phyloP scores from a whole-genome alignment of 2,329 filamentous ascomycete species.

The Orbilia oligospora region DNA sequence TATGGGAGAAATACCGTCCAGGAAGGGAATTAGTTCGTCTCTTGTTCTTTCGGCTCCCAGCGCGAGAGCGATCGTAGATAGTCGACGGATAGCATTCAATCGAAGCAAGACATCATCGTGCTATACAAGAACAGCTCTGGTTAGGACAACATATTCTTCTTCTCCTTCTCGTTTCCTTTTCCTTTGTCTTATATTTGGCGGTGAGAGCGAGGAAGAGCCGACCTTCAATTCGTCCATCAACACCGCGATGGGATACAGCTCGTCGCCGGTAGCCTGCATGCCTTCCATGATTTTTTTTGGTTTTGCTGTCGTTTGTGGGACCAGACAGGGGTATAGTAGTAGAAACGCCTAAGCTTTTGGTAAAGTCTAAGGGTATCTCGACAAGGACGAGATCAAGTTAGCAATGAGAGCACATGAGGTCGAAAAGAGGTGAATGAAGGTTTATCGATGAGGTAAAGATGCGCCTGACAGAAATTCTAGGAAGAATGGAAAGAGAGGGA shows the following conservation, averaged over 20 bases:
- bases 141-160: slow-evolving; percentile 5
- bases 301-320: slow-evolving; percentile 27
- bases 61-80: slow-evolving; percentile 97
- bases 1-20: slow-evolving; percentile 80
- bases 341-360: slow-evolving; percentile 13
- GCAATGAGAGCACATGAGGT: slow-evolving; percentile 11
- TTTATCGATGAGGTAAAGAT: slow-evolving; percentile 9
- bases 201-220: slow-evolving; percentile 66
- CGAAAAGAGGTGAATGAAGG: background rate
- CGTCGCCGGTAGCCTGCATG: slow-evolving; percentile 80
- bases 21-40: slow-evolving; percentile 98
- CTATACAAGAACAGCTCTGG: slow-evolving; percentile 18
- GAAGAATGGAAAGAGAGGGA: background rate
- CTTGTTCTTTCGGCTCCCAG: slow-evolving; percentile 95
- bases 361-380: slow-evolving; percentile 24
- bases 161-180: background rate
- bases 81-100: slow-evolving; percentile 97
- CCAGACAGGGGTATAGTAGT: slow-evolving; percentile 16
- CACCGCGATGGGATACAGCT: slow-evolving; percentile 99
- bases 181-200: background rate
- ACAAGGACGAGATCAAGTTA: slow-evolving; percentile 36
- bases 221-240: slow-evolving; percentile 99
- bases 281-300: slow-evolving; percentile 62
- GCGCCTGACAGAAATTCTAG: slow-evolving; percentile 15
- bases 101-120: slow-evolving; percentile 94